These are phyloP conservation scores for Aquilaria sinensis DNA, from an alignment of 345 rosid species.

Conservation along the genomic window DNA sequence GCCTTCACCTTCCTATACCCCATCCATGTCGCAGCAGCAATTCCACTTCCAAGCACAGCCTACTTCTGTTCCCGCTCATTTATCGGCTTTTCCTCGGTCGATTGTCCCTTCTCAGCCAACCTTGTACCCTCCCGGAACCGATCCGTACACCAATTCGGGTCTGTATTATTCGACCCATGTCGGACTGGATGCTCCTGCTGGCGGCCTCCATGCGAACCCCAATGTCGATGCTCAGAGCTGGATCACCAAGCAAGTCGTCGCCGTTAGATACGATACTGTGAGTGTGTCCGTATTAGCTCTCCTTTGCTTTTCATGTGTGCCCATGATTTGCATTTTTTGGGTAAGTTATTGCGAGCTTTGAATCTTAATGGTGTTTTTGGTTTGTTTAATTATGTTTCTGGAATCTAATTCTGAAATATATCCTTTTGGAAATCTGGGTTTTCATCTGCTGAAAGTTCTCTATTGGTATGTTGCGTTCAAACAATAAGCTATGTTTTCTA, in stretches of 20 bases:
- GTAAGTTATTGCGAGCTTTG: background rate
- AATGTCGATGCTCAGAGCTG: conserved; percentile 14
- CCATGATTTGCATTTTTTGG: background rate
- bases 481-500: too few relatives aligned
- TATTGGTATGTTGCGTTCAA: too few relatives aligned
- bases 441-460: background rate
- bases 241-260: conserved; percentile 5
- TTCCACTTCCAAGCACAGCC: background rate
- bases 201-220: conserved; percentile 9
- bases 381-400: background rate
- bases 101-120: conserved; percentile 3
- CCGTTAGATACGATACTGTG: conserved; percentile 17
- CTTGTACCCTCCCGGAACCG: conserved; percentile 17
- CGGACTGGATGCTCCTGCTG: conserved; percentile 1
- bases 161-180: conserved; percentile 3
- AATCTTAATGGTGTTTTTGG: background rate
- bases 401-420: background rate
- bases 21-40: too few relatives aligned
- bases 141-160: conserved; percentile 6
- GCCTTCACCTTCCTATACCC: too few relatives aligned
- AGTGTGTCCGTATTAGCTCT: background rate
- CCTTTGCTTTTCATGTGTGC: background rate
- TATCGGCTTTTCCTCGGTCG: background rate
- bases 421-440: background rate
- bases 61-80: background rate